Evolutionary conservation across 1,284 basidiomycete genomes (phyloP).

Genomic region (Fomes fomentarius): DNA sequence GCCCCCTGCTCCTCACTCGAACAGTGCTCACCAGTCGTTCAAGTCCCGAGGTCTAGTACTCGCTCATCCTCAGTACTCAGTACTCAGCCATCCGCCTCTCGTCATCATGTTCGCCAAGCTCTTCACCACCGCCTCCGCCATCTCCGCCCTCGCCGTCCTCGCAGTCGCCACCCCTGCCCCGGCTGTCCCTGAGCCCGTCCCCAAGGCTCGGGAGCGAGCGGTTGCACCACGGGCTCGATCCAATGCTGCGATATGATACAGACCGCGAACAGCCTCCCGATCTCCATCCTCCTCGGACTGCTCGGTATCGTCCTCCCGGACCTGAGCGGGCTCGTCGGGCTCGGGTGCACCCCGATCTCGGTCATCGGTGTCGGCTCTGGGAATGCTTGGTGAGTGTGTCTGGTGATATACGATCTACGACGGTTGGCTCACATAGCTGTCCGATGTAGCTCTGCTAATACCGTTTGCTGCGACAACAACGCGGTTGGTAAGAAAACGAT

Average conservation of each 20-base stretch:
- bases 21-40: no score
- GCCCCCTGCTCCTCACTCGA: no score
- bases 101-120: not conserved
- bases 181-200: not conserved
- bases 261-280: no score
- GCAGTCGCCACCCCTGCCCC: constrained; percentile 5
- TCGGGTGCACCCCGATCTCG: constrained; percentile 32
- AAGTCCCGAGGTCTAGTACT: no score
- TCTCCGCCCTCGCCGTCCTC: not conserved
- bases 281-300: not conserved
- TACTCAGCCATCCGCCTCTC: no score
- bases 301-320: constrained; percentile 31
- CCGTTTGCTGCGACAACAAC: constrained; percentile 33
- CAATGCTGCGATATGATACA: not conserved
- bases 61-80: no score
- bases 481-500: constrained; percentile 17
- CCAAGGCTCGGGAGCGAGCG: no score
- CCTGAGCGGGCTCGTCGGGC: constrained; percentile 27
- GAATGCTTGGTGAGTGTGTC: constrained; percentile 7
- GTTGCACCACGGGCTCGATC: not conserved
- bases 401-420: not conserved
- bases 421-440: not conserved
- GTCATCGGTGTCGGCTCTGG: constrained; percentile 21
- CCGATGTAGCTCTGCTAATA: constrained; percentile 8
- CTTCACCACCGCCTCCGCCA: not conserved